These are phyloP conservation scores for Verticillium nubilum DNA, from an alignment of 2,329 filamentous ascomycete genomes.

Conservation along the genomic window DNA sequence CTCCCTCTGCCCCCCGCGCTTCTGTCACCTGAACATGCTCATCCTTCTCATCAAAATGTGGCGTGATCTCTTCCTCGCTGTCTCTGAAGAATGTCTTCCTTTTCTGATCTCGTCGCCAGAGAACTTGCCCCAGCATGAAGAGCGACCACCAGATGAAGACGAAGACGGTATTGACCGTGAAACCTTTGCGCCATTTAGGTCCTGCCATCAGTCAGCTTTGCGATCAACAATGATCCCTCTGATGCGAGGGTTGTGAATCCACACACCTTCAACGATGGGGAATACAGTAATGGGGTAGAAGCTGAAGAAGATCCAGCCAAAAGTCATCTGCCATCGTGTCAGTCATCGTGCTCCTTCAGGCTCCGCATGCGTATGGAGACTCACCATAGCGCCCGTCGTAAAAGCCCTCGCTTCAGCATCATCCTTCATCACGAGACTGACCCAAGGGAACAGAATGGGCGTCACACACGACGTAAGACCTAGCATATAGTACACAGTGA, in stretches of 20 bases:
- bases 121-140: slow-evolving; percentile 4
- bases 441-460: slow-evolving; percentile 12
- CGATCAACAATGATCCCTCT: not conserved
- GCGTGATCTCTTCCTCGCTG: not conserved
- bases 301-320: slow-evolving; percentile 10
- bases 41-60: not conserved
- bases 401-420: slow-evolving; percentile 11
- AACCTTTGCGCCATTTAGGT: slow-evolving; percentile 11
- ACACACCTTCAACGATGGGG: slow-evolving; percentile 6
- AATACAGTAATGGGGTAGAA: slow-evolving; percentile 13
- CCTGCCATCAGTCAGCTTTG: not conserved
- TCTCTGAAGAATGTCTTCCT: not conserved
- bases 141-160: slow-evolving; percentile 2
- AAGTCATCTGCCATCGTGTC: slow-evolving; percentile 4
- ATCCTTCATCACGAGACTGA: slow-evolving; percentile 12
- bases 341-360: not conserved
- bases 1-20: too few species aligned
- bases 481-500: slow-evolving; percentile 11
- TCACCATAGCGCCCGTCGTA: slow-evolving; percentile 12
- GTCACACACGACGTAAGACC: slow-evolving; percentile 12
- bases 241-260: too few species aligned
- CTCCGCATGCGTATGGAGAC: not conserved
- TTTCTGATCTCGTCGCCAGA: slow-evolving; percentile 3
- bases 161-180: slow-evolving; percentile 10
- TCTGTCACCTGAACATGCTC: not conserved